Evolutionary conservation across 2,329 filamentous ascomycete species (phyloP).

Genomic region (Triangularia setosa): DNA sequence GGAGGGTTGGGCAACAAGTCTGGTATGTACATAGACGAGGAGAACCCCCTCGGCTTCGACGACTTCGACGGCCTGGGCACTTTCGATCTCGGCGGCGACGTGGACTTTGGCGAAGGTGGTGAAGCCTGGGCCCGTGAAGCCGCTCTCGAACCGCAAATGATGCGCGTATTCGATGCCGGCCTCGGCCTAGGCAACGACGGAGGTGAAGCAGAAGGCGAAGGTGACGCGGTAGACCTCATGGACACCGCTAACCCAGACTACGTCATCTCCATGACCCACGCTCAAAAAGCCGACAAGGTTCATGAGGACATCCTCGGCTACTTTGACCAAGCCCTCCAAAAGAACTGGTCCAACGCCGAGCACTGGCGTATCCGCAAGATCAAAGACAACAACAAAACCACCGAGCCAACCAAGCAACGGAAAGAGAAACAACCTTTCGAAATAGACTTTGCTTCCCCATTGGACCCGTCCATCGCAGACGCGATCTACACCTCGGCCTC

Average conservation of each 20-base stretch:
- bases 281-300: conserved; percentile 61
- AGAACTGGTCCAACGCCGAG: conserved; percentile 97
- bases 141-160: conserved; percentile 79
- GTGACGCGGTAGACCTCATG: conserved; percentile 54
- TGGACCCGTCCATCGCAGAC: conserved; percentile 68
- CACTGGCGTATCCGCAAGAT: conserved; percentile 97
- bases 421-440: conserved; percentile 97
- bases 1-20: conserved; percentile 61
- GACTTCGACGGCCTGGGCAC: conserved; percentile 72
- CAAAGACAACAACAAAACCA: conserved; percentile 68
- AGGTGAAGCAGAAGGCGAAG: conserved; percentile 51
- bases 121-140: conserved; percentile 94
- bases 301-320: conserved; percentile 97
- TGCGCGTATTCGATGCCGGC: conserved; percentile 69
- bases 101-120: conserved; percentile 91
- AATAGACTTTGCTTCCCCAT: conserved; percentile 79
- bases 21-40: conserved; percentile 80
- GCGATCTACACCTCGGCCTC: conserved; percentile 76
- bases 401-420: conserved; percentile 58
- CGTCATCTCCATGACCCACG: conserved; percentile 71
- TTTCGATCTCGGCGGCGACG: conserved; percentile 66
- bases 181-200: conserved; percentile 57
- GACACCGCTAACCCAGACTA: conserved; percentile 69
- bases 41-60: conserved; percentile 77
- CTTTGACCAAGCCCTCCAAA: conserved; percentile 92